These are phyloP conservation scores for Pilatotrama ljubarskyi DNA, from an alignment of 768 basidiomycete genomes.

Conservation along the genomic window DNA sequence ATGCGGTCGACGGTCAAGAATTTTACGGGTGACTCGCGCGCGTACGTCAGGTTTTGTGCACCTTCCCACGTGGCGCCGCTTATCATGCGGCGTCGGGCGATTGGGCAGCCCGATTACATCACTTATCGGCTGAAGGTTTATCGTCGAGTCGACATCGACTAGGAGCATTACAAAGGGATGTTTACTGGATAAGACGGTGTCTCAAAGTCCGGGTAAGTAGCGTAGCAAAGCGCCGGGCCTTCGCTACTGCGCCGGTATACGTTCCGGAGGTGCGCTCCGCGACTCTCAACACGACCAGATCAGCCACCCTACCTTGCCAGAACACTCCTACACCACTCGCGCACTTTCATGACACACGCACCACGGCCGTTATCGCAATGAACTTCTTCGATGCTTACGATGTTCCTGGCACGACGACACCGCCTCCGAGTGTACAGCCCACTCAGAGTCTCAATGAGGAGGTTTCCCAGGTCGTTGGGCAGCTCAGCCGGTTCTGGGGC, in stretches of 20 bases:
- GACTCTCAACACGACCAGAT: background rate
- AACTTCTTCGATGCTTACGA: constrained; percentile 77
- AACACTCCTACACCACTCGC: background rate
- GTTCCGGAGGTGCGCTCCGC: background rate
- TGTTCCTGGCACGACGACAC: constrained; percentile 48
- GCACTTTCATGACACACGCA: constrained; percentile 10
- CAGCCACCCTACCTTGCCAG: background rate
- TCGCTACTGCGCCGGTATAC: background rate
- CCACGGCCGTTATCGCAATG: constrained; percentile 40
- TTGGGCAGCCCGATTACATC: background rate
- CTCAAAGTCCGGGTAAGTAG: background rate
- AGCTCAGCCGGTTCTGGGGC: constrained; percentile 86
- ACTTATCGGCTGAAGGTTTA: too few species aligned
- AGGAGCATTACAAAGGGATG: background rate
- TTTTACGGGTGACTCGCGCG: constrained; percentile 19
- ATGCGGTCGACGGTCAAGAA: constrained; percentile 16
- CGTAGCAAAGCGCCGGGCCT: background rate
- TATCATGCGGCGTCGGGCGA: background rate
- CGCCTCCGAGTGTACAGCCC: constrained; percentile 44
- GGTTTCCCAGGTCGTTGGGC: constrained; percentile 86
- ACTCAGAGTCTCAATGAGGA: constrained; percentile 78
- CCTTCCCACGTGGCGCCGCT: constrained; percentile 12
- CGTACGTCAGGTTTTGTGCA: constrained; percentile 15
- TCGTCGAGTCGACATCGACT: too few species aligned
- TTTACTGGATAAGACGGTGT: background rate